Evolutionary conservation across 495 filamentous ascomycete species (phyloP).

Genomic region (Neurospora sublineolata): DNA sequence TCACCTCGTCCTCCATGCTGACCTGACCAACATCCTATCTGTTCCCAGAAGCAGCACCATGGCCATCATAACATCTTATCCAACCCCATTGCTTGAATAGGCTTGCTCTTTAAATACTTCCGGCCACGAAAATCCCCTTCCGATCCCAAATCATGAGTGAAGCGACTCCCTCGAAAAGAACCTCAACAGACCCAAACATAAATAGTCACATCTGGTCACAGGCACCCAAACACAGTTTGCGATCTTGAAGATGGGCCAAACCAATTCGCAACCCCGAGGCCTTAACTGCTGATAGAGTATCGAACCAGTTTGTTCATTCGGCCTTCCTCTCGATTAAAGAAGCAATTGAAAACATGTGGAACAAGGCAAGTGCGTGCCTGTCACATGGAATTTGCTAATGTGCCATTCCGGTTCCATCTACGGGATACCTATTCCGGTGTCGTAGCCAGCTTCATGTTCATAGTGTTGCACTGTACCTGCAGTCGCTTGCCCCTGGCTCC

Average conservation of each 20-base stretch:
- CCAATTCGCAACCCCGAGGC: neutral
- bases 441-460: neutral
- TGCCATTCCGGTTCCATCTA: neutral
- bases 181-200: neutral
- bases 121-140: neutral
- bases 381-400: neutral
- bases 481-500: neutral
- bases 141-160: neutral
- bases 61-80: neutral
- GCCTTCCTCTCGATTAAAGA: neutral
- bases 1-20: neutral
- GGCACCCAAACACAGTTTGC: neutral
- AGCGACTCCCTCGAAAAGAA: neutral
- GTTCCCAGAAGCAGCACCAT: neutral
- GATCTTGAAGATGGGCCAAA: neutral
- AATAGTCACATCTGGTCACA: neutral
- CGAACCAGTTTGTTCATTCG: neutral
- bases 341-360: neutral
- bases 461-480: neutral
- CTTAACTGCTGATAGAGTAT: neutral
- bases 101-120: neutral
- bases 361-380: neutral
- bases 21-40: neutral
- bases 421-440: neutral
- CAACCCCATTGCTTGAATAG: neutral